Base-by-base conservation (phyloP, 2,329 filamentous ascomycete species). In the Paecilomyces sp. region DNA sequence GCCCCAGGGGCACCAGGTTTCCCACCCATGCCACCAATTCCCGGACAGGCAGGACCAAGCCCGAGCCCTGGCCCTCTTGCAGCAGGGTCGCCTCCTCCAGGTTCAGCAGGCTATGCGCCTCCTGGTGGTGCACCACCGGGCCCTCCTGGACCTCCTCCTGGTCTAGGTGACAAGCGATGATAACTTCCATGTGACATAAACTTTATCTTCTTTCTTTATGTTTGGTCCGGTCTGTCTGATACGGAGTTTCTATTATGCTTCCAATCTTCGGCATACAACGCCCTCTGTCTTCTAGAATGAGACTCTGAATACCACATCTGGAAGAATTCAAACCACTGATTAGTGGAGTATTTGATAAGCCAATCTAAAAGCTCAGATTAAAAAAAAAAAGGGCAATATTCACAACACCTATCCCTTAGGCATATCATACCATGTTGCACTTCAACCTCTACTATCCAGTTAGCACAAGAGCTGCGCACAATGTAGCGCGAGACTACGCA, bases 151-250 rank as follows among this genome's bases (percentile, higher is more conserved):
- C 68, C 68, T 53, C 68, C 70, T 24, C 67, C 68, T 47, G 70
- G 70, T 24, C 59, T 68, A 59, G 69, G 68, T 18, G 68, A 73
- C n/a, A 61, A 62, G 60, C 71, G 70, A 62, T 72, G 62, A 68
- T 58, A 47, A 53, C 13, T 30, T 53, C 33, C 6, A 57, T 50
- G 9, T 50, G 30, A 51, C 30, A 36, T 33, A 30, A 30, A 41
- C 13, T 33, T 36, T 24, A 58, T 52, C 50, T 56, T 25, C 57
- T 53, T 58, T 34, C 36, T 53, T 54, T 47, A 22, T 15, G n/a
- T 47, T 47, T 47, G 41, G 41, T 22, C 41, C 18, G 41, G 41
- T 47, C 15, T 47, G 18, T 18, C 41, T 47, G 41, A 47, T 47
- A 47, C 41, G n/a, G n/a, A 18, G 41, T 47, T 58, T 57, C 61